These are phyloP conservation scores for Suillus alpinus DNA, from an alignment of 768 basidiomycete species.

Conservation along the genomic window DNA sequence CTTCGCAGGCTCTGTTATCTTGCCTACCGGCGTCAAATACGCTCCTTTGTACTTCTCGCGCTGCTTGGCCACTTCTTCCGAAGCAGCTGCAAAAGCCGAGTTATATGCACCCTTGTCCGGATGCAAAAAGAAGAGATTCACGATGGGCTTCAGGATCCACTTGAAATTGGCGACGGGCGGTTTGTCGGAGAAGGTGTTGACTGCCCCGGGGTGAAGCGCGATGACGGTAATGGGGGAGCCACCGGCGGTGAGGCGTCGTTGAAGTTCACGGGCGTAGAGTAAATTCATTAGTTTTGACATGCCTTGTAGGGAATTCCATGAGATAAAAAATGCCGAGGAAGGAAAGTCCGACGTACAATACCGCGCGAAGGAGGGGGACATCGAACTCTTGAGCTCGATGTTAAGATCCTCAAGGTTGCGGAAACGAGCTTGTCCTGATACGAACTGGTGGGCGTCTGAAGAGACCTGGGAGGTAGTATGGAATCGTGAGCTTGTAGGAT, in stretches of 20 bases:
- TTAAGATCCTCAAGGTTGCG: slow-evolving; percentile 35
- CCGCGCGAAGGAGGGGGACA: slow-evolving; percentile 16
- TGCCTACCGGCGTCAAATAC: slow-evolving; percentile 28
- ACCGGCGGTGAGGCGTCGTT: slow-evolving; percentile 40
- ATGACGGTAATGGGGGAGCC: slow-evolving; percentile 28
- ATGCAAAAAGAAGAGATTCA: slow-evolving; percentile 16
- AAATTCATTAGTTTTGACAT: slow-evolving; percentile 51
- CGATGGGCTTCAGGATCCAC: slow-evolving; percentile 18
- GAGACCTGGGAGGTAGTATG: slow-evolving; percentile 26
- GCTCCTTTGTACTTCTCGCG: slow-evolving; percentile 24
- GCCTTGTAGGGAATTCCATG: slow-evolving; percentile 26
- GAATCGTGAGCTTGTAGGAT: background rate
- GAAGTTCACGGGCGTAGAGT: slow-evolving; percentile 49
- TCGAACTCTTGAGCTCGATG: slow-evolving; percentile 26
- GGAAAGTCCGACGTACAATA: slow-evolving; percentile 30
- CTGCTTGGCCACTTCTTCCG: slow-evolving; percentile 17
- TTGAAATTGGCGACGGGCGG: background rate
- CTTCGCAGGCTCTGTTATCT: slow-evolving; percentile 10
- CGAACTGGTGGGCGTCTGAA: slow-evolving; percentile 26
- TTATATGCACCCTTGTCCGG: slow-evolving; percentile 26
- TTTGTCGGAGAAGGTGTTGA: slow-evolving; percentile 19
- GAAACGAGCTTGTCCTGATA: slow-evolving; percentile 25
- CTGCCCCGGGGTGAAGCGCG: slow-evolving; percentile 27
- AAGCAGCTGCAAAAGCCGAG: slow-evolving; percentile 29
- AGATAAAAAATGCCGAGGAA: background rate